phyloP scores from a whole-genome alignment of 768 basidiomycete species.

The Suillus subluteus region DNA sequence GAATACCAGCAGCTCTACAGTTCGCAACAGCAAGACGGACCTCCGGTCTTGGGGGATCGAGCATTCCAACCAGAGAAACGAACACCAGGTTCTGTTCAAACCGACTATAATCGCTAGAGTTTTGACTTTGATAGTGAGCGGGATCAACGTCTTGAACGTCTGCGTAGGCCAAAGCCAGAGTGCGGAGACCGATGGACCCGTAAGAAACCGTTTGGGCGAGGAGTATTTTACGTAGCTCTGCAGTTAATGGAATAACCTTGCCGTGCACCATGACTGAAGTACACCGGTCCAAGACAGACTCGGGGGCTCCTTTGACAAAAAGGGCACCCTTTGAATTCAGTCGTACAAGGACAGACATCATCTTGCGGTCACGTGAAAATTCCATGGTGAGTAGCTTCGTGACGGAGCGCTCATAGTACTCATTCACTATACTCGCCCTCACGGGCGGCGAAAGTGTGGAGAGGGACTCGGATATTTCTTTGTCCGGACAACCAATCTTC shows the following conservation, averaged over 20 bases:
- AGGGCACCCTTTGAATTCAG: conserved; percentile 72
- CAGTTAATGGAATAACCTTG: conserved; percentile 64
- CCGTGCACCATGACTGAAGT: conserved; percentile 71
- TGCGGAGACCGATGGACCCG: conserved; percentile 82
- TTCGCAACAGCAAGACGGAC: conserved; percentile 85
- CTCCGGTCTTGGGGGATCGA: conserved; percentile 96
- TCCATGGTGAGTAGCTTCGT: conserved; percentile 92
- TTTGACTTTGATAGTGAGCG: conserved; percentile 80
- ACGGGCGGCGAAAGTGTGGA: conserved; percentile 53
- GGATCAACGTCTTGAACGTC: conserved; percentile 78
- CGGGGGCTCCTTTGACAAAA: conserved; percentile 95
- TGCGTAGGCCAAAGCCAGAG: conserved; percentile 88
- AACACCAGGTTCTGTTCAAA: conserved; percentile 95
- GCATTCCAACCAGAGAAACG: conserved; percentile 96
- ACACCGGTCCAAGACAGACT: conserved; percentile 91
- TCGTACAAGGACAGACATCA: conserved; percentile 95
- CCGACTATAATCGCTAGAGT: conserved; percentile 78
- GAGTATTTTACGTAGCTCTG: conserved; percentile 60
- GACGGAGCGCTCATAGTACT: conserved; percentile 74
- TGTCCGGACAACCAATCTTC: conserved; percentile 82
- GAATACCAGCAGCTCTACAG: conserved; percentile 90
- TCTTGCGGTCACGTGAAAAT: conserved; percentile 97
- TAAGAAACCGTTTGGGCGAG: conserved; percentile 71
- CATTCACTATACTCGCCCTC: conserved; percentile 85
- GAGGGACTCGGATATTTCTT: conserved; percentile 59